Base-by-base conservation (phyloP, 2,329 filamentous ascomycete species). In the Pseudofabraea citricarpa region DNA sequence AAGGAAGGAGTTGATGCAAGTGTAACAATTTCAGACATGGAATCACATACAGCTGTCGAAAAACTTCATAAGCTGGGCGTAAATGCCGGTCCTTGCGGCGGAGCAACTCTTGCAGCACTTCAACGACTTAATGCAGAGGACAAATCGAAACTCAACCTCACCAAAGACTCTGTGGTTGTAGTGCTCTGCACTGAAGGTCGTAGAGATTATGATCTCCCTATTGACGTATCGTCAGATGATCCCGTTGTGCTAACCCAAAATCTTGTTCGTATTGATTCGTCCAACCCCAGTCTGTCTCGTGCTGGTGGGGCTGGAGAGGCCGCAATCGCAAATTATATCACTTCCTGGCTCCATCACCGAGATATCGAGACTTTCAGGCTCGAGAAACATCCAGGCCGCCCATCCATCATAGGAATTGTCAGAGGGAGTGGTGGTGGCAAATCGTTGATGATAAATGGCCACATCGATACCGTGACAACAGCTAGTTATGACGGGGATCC, bases 111-210 rank as follows among this genome's bases (percentile, higher is more conserved):
- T 47, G 46, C 55, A 10, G 65, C 65, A 26, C 54, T 71, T 36
- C 41, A 60, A 39, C 58, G 66, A 39, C 52, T 75, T 9, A 55
- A 61, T 29, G 44, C 29, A 2, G 41, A 52, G 13, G 63, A 12
- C 16, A 18, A n/a, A 20, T 42, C 16, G 19, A 38, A 42, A 23
- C 20, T 29, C 16, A 60, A 59, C 0, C 56, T 81, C 0, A 58
- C 63, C 4, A 52, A 61, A 0, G 63, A 77, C n/a, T 74, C 79
- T 0, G 69, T 80, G 0, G 70, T 87, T 0, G 72, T 88, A 1
- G 60, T 89, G 2, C 72, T 86, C 33, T 81, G 76, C 48, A 88
- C 84, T 0, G 82, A 86, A 57, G 81, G 81, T 0, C 51, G 55
- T 5, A 69, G 83, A 26, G 65, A 72, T 2, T 84, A 85, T 47